phyloP scores from a whole-genome alignment of 2,329 filamentous ascomycete species.

The Zymoseptoria crescenta region DNA sequence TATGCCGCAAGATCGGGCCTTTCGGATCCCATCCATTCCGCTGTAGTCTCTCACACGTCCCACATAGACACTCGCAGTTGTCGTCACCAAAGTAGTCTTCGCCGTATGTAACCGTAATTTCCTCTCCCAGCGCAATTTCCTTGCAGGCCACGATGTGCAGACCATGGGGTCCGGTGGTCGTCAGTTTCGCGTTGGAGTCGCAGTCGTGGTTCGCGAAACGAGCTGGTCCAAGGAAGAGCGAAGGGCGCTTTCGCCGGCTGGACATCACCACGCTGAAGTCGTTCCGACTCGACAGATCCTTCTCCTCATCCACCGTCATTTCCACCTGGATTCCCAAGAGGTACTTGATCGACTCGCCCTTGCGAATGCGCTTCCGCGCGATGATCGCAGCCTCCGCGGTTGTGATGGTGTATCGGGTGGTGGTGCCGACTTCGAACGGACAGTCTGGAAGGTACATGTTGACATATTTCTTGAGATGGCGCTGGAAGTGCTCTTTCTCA shows the following conservation, averaged over 20 bases:
- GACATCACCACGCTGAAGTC: constrained; percentile 98
- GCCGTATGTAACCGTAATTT: constrained; percentile 94
- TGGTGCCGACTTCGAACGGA: constrained; percentile 86
- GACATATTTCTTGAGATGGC: constrained; percentile 82
- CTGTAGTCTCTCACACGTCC: constrained; percentile 67
- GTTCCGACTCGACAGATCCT: constrained; percentile 72
- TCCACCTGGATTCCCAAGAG: constrained; percentile 84
- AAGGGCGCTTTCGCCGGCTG: constrained; percentile 81
- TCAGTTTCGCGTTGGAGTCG: constrained; percentile 78
- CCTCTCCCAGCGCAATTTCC: constrained; percentile 78
- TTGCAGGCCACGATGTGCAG: constrained; percentile 84
- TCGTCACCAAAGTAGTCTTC: constrained; percentile 92
- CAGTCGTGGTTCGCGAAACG: constrained; percentile 98
- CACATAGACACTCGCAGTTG: constrained; percentile 91
- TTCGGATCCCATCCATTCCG: constrained; percentile 73
- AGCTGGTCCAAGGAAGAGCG: constrained; percentile 87
- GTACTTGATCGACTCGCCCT: constrained; percentile 83
- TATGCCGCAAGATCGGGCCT: constrained; percentile 20
- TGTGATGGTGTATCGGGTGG: constrained; percentile 89
- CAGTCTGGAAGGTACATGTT: constrained; percentile 90
- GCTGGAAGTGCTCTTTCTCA: constrained; percentile 78
- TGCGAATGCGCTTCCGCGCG: constrained; percentile 69
- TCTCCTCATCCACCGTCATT: constrained; percentile 87
- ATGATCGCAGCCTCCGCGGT: constrained; percentile 83
- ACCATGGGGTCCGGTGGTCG: constrained; percentile 73